These are phyloP conservation scores for Dioscorea cayenensis DNA, from an alignment of 116 monocot genomes.

Conservation along the genomic window DNA sequence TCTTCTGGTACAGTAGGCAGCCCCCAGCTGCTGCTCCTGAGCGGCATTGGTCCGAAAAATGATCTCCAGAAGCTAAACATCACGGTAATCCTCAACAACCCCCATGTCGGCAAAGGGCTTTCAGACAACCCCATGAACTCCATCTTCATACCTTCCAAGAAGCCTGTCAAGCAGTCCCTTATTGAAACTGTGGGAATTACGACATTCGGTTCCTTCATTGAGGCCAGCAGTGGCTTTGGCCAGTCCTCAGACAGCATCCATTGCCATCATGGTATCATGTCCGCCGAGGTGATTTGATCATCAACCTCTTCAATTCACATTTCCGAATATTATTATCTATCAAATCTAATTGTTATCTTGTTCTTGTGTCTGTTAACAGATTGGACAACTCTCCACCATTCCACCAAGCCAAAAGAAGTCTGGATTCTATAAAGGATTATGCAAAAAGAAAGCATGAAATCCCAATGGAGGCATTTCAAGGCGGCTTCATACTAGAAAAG, in stretches of 20 bases:
- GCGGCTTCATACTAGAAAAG: conserved; percentile 91
- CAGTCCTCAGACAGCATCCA: conserved; percentile 81
- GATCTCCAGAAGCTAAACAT: conserved; percentile 47
- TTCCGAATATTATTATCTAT: background rate
- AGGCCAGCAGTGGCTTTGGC: conserved; percentile 92
- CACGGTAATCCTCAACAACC: conserved; percentile 14
- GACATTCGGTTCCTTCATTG: conserved; percentile 67
- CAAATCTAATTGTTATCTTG: background rate
- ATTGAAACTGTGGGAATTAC: conserved; percentile 94
- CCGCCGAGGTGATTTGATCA: conserved; percentile 59
- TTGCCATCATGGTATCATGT: conserved; percentile 92
- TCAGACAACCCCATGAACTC: conserved; percentile 42
- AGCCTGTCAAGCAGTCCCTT: conserved; percentile 64
- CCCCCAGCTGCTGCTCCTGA: conserved; percentile 79
- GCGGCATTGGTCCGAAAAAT: conserved; percentile 68
- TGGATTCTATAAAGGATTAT: conserved; percentile 35
- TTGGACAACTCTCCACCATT: conserved; percentile 81
- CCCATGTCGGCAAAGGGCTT: conserved; percentile 24
- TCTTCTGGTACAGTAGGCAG: conserved; percentile 77
- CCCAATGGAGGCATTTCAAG: conserved; percentile 68
- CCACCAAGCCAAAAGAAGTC: conserved; percentile 62
- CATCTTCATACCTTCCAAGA: conserved; percentile 44
- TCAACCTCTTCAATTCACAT: background rate
- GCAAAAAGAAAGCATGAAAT: conserved; percentile 31
- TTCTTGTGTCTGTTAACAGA: conserved; percentile 21